Evolutionary conservation across 805 yeast species (phyloP), one percentile per base, ranked within the genome.

Genomic region (Komagataella kurtzmanii): DNA sequence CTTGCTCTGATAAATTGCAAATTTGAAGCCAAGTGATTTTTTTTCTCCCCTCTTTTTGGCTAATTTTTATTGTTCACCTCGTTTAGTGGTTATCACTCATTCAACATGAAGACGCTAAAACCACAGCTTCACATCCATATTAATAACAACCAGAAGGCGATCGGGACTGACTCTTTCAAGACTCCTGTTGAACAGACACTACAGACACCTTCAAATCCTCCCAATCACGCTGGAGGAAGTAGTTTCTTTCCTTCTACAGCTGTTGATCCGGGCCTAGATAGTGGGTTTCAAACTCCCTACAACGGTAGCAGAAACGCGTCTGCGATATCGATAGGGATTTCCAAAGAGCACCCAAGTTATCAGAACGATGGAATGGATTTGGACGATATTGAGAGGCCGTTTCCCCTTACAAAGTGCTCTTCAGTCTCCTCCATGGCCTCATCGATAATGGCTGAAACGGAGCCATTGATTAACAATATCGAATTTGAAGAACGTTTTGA

Each of bases 401-500:
- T 30, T 8, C 40, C 40, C 14, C 14, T 30, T 4, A 30, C 40
- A 30, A 30, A 30, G 3, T 30, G 40, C 40, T 30, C 40, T 7
- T 30, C 40, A 30, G 10, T 30, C 45, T 24, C 49, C 14, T 48
- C 51, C 19, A 45, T 51, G 49, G 53, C 53, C n/a, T 48, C 51
- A 17, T 51, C 51, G 12, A 30, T 40, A 18, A 40, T 40, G 44
- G 47, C 23, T 17, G 51, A 45, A 17, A 44, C 45, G 8, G 48
- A 45, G 24, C 30, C 45, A 6, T 10, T 47, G 14, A 18, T 43
- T 14, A 24, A 21, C 14, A 17, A 45, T 44, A 30, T 51, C 24
- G 45, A 51, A 43, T 51, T 43, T 30, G 44, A 43, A 7, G 23
- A 18, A 14, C 59, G 55, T 5, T 78, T 78, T 55, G 79, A 79